A percentile compares a stretch with the other conserved stretches of the same genome.
phyloP scores from a whole-genome alignment of 225 moss, liverwort and hornwort genomes.

The Pseudisothecium myosuroides region DNA sequence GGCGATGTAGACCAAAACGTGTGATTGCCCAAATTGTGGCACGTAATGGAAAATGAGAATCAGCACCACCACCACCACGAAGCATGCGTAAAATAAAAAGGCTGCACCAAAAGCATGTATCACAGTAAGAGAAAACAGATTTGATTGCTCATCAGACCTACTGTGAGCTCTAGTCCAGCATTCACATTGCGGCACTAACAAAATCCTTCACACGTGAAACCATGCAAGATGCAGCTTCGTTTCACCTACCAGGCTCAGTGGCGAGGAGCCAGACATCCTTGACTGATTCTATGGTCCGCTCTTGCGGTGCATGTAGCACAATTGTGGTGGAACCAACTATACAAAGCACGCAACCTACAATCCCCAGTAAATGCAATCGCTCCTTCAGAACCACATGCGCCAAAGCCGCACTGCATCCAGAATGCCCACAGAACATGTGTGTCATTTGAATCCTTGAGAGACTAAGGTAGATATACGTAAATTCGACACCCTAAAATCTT shows the following conservation, averaged over 20 bases:
- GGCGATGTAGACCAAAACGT: slow-evolving; percentile 94
- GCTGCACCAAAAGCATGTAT: slow-evolving; percentile 27
- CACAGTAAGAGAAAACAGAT: neutral
- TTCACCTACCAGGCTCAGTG: slow-evolving; percentile 64
- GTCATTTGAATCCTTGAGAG: neutral
- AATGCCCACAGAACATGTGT: neutral
- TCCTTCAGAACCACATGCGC: slow-evolving; percentile 90
- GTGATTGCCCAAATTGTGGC: slow-evolving; percentile 74
- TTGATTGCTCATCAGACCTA: neutral
- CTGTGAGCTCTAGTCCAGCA: neutral
- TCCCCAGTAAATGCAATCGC: slow-evolving; percentile 79
- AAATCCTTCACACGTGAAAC: neutral
- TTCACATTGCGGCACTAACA: neutral
- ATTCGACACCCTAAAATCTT: neutral
- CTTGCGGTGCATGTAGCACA: slow-evolving; percentile 89
- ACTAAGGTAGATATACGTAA: neutral
- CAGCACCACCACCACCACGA: slow-evolving; percentile 73
- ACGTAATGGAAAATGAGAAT: slow-evolving; percentile 92
- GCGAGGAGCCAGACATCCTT: slow-evolving; percentile 80
- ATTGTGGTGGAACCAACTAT: slow-evolving; percentile 93
- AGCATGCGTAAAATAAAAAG: slow-evolving; percentile 64
- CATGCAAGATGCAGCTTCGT: neutral
- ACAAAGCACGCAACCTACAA: slow-evolving; percentile 93
- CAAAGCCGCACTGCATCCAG: slow-evolving; percentile 61
- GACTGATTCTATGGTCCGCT: slow-evolving; percentile 70